Percentiles rank a stretch among this genome's conserved stretches.
These are phyloP conservation scores for Puccinia hordei DNA, from an alignment of 1,284 basidiomycete genomes.

Conservation along the genomic window DNA sequence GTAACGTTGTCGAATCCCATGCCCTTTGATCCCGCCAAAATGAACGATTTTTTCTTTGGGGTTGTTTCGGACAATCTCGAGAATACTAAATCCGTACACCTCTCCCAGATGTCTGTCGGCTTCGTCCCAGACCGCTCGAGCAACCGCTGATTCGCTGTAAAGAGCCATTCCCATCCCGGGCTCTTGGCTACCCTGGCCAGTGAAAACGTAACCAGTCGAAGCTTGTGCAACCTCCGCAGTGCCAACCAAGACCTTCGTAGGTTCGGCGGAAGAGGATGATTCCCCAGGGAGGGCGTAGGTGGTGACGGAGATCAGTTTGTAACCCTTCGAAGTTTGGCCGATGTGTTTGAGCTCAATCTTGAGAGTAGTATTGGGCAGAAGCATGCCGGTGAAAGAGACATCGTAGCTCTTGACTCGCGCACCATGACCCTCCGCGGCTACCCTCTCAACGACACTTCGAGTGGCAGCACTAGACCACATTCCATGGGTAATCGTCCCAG, in stretches of 20 bases:
- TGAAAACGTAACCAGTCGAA: constrained; percentile 93
- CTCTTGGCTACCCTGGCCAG: constrained; percentile 97
- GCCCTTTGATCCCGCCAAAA: constrained; percentile 98
- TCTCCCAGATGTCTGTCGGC: constrained; percentile 89
- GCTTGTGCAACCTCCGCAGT: constrained; percentile 90
- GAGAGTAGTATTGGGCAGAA: constrained; percentile 87
- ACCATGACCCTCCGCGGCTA: constrained; percentile 88
- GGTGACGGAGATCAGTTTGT: constrained; percentile 87
- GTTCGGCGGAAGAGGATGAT: constrained; percentile 50
- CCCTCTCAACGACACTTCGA: constrained; percentile 85
- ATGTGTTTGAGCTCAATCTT: constrained; percentile 84
- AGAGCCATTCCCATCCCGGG: constrained; percentile 99
- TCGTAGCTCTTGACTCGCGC: constrained; percentile 88
- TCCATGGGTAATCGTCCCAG: constrained; percentile 95
- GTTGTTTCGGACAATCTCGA: constrained; percentile 97
- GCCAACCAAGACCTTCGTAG: constrained; percentile 79
- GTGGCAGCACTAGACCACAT: constrained; percentile 96
- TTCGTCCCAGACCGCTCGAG: constrained; percentile 93
- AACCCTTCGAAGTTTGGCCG: constrained; percentile 82
- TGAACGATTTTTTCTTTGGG: constrained; percentile 97
- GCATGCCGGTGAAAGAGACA: constrained; percentile 93
- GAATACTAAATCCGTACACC: constrained; percentile 95
- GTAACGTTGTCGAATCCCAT: constrained; percentile 94
- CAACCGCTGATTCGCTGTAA: constrained; percentile 87
- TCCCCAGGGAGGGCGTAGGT: constrained; percentile 82